Evolutionary conservation across 1,284 basidiomycete species (phyloP), one percentile per base, ranked within the genome.

Genomic region (Cutaneotrichosporon cyanovorans): DNA sequence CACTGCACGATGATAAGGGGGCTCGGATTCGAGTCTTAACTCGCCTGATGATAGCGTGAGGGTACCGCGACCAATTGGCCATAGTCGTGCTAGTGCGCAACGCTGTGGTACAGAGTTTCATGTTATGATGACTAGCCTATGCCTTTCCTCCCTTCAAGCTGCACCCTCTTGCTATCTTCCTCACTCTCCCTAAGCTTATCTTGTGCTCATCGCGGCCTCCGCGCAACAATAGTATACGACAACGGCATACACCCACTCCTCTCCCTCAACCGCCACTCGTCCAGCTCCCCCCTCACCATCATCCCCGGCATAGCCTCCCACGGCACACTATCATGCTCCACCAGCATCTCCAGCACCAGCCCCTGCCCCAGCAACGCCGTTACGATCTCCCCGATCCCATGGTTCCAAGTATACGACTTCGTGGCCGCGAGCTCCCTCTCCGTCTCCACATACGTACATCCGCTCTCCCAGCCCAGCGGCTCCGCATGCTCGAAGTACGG

Each of bases 351-450:
- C 11, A 46, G 18, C 25, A 40, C 33, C 9, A 46, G 19, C 4
- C 45, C 45, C 4, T 15, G 16, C 15, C 14, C n/a, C 10, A 46
- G 25, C 5, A 46, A 16, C 23, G 22, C 14, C 1, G 38, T 46
- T 19, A 40, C 15, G 20, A 46, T 40, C 38, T 46, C 38, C 7
- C 38, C 38, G 1, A 46, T 15, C 9, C 38, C 45, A 25, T 40
- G 45, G 33, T 46, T 46, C 45, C 45, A 46, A n/a, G 19, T 6
- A 18, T 30, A 46, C 14, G 33, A 40, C 33, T 46, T 46, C 7
- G 38, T 40, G 6, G 31, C 16, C 12, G 6, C n/a, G 11, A 46
- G 45, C 14, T 25, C 22, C 10, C 16, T 20, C 19, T 35, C 25
- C 30, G 20, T 37, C 5, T 28, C 33, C 21, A 46, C 45, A 34